Evolutionary conservation across 1,284 basidiomycete species (phyloP), one percentile per base, ranked within the genome.

Genomic region (Ustilago cynodontis): DNA sequence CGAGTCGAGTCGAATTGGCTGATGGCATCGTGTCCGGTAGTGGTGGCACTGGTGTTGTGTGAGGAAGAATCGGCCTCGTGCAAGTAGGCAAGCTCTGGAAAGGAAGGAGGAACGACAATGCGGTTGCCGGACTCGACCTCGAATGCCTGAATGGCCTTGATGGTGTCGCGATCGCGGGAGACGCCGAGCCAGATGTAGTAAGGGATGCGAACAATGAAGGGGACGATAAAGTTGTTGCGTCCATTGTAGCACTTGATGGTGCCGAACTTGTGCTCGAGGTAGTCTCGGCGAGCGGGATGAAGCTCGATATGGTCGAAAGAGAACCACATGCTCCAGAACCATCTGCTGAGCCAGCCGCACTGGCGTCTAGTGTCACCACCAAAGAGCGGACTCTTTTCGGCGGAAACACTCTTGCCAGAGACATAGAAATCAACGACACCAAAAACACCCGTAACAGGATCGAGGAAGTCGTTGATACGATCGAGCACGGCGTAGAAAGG

Each of bases 401-500:
- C 88, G 20, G 89, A 86, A 4, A 89, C 90, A 79, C 88, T 88
- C 62, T 88, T 90, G 68, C 88, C 90, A 1, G 92, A 91, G 1
- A 92, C 92, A 86, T 93, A 94, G 82, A 94, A 94, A 87, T 94
- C 93, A 29, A 90, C 91, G 11, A 93, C 92, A 43, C 90, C 89
- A 31, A 93, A 86, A 2, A 94, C 83, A 49, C 93, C 93, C 0
- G 88, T 87, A 57, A 90, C 86, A 5, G 92, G 90, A 72, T 90
- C 90, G 26, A 94, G 88, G 31, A 93, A 89, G 58, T 91, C 88
- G 65, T 92, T 91, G 75, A 93, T 89, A 14, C 91, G 88, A 82
- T 93, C 92, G 37, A 93, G 86, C 3, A 91, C 88, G 8, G 90
- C 87, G 83, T 91, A 91, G 86, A 91, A 93, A 59, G 89, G 90